Percentiles rank a stretch among this genome's conserved stretches.
Evolutionary conservation across 1,284 basidiomycete species (phyloP).

Genomic region (Sparassis latifolia): DNA sequence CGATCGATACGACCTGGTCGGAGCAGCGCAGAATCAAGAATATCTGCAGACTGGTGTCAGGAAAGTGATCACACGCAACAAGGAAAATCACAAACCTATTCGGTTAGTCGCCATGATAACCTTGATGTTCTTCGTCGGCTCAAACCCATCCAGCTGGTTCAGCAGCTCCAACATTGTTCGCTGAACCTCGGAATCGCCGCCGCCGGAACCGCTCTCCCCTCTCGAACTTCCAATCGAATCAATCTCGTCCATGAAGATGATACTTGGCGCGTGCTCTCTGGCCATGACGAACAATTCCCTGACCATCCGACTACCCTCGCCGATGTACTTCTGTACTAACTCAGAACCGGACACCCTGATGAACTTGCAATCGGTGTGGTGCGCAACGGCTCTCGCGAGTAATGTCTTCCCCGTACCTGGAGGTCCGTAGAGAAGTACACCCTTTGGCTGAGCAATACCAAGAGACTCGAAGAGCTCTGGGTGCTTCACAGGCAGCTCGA

Average conservation of each 20-base stretch:
- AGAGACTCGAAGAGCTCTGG: slow-evolving; percentile 96
- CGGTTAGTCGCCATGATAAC: slow-evolving; percentile 99
- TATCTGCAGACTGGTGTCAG: slow-evolving; percentile 48
- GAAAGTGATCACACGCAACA: background rate
- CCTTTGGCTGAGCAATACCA: slow-evolving; percentile 97
- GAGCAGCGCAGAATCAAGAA: slow-evolving; percentile 90
- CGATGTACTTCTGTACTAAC: slow-evolving; percentile 98
- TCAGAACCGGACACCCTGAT: slow-evolving; percentile 95
- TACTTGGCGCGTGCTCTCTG: slow-evolving; percentile 95
- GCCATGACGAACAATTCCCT: slow-evolving; percentile 99
- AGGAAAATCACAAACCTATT: slow-evolving; percentile 53
- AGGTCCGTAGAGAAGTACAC: slow-evolving; percentile 92
- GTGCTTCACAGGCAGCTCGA: slow-evolving; percentile 97
- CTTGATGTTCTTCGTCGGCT: slow-evolving; percentile 98
- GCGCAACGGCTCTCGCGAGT: slow-evolving; percentile 89
- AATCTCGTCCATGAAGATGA: slow-evolving; percentile 99
- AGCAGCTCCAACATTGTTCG: slow-evolving; percentile 96
- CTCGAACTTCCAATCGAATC: slow-evolving; percentile 95
- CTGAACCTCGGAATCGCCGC: slow-evolving; percentile 96
- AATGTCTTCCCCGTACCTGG: slow-evolving; percentile 97
- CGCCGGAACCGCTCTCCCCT: slow-evolving; percentile 84
- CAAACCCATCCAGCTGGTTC: slow-evolving; percentile 97
- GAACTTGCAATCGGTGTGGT: slow-evolving; percentile 98
- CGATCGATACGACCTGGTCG: slow-evolving; percentile 97
- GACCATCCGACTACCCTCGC: slow-evolving; percentile 95